Percentiles rank a stretch among this genome's conserved stretches.
These are phyloP conservation scores for Saksenaea vasiformis DNA, from an alignment of 371 early-diverging fungal species.

Conservation along the genomic window DNA sequence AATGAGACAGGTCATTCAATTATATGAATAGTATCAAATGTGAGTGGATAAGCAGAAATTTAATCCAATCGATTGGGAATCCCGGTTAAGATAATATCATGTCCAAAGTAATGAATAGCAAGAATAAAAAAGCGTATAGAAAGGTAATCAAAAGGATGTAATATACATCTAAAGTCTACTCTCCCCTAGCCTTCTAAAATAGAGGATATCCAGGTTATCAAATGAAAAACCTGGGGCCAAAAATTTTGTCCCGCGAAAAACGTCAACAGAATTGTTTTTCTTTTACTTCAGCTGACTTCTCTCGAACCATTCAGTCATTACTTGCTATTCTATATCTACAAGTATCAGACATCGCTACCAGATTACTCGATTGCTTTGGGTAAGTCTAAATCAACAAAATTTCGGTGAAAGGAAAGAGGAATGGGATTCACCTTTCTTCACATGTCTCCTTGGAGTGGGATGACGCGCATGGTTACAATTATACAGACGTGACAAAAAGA, in stretches of 20 bases:
- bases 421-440: background rate
- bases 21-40: too few species aligned
- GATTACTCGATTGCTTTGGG: background rate
- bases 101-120: too few species aligned
- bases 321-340: background rate
- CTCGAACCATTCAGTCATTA: background rate
- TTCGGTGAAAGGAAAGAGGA: background rate
- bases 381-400: background rate
- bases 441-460: conserved; percentile 1
- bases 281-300: background rate
- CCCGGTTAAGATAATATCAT: too few species aligned
- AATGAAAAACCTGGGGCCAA: conserved; percentile 3
- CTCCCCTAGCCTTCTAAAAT: background rate
- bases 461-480: background rate
- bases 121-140: too few species aligned
- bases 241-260: conserved; percentile 4
- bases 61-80: too few species aligned
- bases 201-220: background rate
- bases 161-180: background rate
- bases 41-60: too few species aligned
- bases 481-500: background rate
- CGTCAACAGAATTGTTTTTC: conserved; percentile 1
- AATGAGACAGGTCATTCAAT: too few species aligned
- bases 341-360: background rate
- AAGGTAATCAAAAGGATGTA: too few species aligned